Conservation (phyloP, 1,284 basidiomycete species). For the Marasmius tenuissimus region DNA sequence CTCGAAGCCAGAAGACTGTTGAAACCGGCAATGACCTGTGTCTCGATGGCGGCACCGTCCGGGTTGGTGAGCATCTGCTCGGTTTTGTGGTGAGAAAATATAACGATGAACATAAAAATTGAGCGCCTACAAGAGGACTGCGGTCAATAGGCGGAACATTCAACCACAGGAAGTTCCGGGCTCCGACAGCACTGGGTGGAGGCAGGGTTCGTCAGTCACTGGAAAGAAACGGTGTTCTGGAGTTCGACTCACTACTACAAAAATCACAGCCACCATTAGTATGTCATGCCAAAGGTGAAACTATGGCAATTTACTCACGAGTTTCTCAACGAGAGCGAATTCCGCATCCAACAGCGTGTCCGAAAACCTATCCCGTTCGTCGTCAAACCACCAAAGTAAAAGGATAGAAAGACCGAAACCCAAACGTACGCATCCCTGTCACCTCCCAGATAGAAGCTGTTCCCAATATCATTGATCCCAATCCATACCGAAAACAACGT, state of each 20-base stretch:
- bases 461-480: conserved; percentile 62
- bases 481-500: conserved; percentile 60
- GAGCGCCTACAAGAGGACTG: conserved; percentile 44
- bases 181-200: conserved; percentile 36
- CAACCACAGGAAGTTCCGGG: conserved; percentile 58
- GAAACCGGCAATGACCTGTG: conserved; percentile 49
- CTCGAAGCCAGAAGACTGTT: conserved; percentile 47
- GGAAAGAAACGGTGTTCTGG: background rate
- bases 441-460: conserved; percentile 45
- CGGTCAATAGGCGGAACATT: conserved; percentile 58
- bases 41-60: conserved; percentile 33
- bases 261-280: background rate
- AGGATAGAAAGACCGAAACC: background rate
- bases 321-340: conserved; percentile 53
- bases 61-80: conserved; percentile 49
- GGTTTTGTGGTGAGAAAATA: background rate
- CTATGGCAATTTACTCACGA: conserved; percentile 38
- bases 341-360: conserved; percentile 50
- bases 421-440: conserved; percentile 46
- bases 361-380: conserved; percentile 37
- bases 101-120: background rate
- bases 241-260: conserved; percentile 9
- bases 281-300: background rate
- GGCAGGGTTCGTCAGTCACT: background rate
- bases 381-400: background rate